Percentiles rank a stretch among this genome's conserved stretches.
phyloP scores from a whole-genome alignment of 305 asterid genomes.

The Andrographis paniculata region DNA sequence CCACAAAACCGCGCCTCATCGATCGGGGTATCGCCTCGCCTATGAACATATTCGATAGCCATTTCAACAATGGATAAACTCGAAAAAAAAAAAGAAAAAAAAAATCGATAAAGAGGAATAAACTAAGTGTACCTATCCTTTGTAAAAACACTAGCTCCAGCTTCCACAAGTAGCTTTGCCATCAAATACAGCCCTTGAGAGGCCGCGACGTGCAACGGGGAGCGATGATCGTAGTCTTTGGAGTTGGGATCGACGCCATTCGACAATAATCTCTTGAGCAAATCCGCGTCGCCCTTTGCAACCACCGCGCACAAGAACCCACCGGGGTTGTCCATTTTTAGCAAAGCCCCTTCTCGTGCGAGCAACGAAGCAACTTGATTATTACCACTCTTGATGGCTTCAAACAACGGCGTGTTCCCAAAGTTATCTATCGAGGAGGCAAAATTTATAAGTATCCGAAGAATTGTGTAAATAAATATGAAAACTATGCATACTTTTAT shows the following conservation, averaged over 20 bases:
- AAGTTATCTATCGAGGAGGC: conserved; percentile 44
- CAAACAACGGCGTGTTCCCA: conserved; percentile 68
- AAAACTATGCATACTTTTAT: not conserved
- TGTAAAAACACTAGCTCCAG: conserved; percentile 50
- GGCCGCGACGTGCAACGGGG: conserved; percentile 56
- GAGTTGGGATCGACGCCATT: conserved; percentile 61
- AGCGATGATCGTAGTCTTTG: conserved; percentile 47
- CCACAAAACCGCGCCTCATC: conserved; percentile 50
- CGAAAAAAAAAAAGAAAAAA: not conserved
- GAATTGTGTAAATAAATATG: not conserved
- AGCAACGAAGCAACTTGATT: conserved; percentile 62
- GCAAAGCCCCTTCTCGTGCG: conserved; percentile 53
- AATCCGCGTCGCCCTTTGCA: conserved; percentile 68
- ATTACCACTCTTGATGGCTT: conserved; percentile 74
- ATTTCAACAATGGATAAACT: not conserved
- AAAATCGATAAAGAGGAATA: not conserved
- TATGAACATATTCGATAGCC: conserved; percentile 8
- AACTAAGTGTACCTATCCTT: conserved; percentile 37
- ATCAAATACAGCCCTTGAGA: conserved; percentile 43
- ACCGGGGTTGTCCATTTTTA: conserved; percentile 58
- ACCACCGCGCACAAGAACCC: conserved; percentile 62
- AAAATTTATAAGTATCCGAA: not conserved
- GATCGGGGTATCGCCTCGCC: conserved; percentile 58
- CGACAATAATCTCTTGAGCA: conserved; percentile 52
- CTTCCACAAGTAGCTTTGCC: conserved; percentile 43